phyloP scores from a whole-genome alignment of 306 rosid species.

The Quercus glauca region DNA sequence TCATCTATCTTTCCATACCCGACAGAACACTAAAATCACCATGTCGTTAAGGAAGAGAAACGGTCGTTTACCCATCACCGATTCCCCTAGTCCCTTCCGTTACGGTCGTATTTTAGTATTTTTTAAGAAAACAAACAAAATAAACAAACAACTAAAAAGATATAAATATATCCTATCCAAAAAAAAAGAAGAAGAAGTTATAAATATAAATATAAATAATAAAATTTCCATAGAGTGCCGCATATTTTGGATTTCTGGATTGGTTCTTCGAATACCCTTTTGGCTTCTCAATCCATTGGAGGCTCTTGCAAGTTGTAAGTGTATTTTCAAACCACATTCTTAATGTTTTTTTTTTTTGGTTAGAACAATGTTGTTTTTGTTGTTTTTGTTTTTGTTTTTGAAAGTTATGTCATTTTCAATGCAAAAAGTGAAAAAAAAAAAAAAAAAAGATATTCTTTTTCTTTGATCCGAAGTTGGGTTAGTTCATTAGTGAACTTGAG shows the following conservation, averaged over 20 bases:
- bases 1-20: not conserved
- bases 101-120: not conserved
- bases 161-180: too few species aligned
- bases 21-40: not conserved
- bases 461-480: slow-evolving; percentile 9
- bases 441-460: not conserved
- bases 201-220: too few species aligned
- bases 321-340: not conserved
- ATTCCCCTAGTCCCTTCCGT: not conserved
- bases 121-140: not conserved
- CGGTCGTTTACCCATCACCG: not conserved
- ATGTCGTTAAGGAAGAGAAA: not conserved
- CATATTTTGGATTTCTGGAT: not conserved
- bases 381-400: not conserved
- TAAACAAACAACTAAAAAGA: too few species aligned
- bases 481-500: not conserved
- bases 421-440: not conserved
- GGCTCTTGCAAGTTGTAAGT: slow-evolving; percentile 11
- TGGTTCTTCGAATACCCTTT: not conserved
- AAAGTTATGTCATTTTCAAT: not conserved
- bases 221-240: not conserved
- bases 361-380: too few species aligned
- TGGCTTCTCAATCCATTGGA: not conserved
- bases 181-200: too few species aligned
- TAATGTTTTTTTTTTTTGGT: not conserved